Percentiles rank a stretch among this genome's conserved stretches.
These are phyloP conservation scores for Sporothrix variecibatus DNA, from an alignment of 2,329 filamentous ascomycete species.

Conservation along the genomic window DNA sequence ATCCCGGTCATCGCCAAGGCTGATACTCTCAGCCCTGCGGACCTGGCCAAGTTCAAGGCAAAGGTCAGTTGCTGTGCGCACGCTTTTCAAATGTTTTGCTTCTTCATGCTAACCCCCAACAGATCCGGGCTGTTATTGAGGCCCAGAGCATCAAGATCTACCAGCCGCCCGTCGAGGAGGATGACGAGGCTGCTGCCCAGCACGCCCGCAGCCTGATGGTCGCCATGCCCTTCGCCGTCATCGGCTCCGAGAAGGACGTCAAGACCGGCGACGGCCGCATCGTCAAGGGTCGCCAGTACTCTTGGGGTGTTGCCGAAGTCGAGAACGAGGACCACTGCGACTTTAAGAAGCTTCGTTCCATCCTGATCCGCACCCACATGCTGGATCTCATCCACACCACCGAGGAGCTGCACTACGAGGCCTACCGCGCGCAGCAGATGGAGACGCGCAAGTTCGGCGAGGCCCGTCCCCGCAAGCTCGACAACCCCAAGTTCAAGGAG, in stretches of 20 bases:
- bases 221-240: constrained; percentile 98
- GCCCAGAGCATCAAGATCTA: constrained; percentile 99
- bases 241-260: constrained; percentile 98
- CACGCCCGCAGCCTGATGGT: constrained; percentile 93
- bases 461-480: constrained; percentile 92
- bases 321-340: constrained; percentile 99
- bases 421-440: constrained; percentile 99
- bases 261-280: constrained; percentile 94
- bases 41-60: constrained; percentile 92
- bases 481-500: constrained; percentile 99
- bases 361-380: constrained; percentile 99
- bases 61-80: constrained; percentile 56
- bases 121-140: constrained; percentile 95
- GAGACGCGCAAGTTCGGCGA: constrained; percentile 99
- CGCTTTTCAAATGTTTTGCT: not conserved
- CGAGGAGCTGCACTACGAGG: constrained; percentile 98
- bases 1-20: constrained; percentile 99
- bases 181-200: constrained; percentile 92
- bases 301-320: constrained; percentile 98
- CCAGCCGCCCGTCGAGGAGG: constrained; percentile 95
- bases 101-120: constrained; percentile 22
- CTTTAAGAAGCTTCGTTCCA: constrained; percentile 99
- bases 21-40: constrained; percentile 90
- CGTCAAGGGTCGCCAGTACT: constrained; percentile 98
- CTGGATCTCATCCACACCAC: constrained; percentile 99